phyloP scores from a whole-genome alignment of 208 protist genomes.

The Zelonia costaricensis region DNA sequence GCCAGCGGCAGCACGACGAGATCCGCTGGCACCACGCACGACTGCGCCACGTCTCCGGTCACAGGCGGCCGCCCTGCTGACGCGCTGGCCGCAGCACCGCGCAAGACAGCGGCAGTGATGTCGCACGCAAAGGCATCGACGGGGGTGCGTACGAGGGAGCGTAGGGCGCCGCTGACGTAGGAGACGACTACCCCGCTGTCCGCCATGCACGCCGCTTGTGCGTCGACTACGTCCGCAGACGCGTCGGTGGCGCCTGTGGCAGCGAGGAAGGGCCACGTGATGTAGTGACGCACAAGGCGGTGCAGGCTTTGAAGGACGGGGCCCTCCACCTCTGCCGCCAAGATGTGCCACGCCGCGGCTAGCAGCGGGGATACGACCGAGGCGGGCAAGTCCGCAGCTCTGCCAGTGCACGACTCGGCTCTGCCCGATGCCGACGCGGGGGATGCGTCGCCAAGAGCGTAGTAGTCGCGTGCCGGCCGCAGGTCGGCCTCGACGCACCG shows the following conservation, averaged over 20 bases:
- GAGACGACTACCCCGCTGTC: not conserved
- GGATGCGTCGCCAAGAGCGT: not conserved
- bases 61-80: not conserved
- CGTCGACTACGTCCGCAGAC: not conserved
- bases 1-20: constrained; percentile 9
- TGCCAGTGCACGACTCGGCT: too few relatives aligned
- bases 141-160: constrained; percentile 1
- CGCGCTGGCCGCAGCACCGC: not conserved
- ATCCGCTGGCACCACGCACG: constrained; percentile 7
- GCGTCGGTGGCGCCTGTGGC: not conserved
- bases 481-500: constrained; percentile 11
- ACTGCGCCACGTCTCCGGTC: constrained; percentile 4
- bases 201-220: not conserved
- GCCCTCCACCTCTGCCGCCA: constrained; percentile 57
- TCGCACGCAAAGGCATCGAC: constrained; percentile 9
- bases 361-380: constrained; percentile 9
- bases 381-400: not conserved
- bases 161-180: constrained; percentile 1
- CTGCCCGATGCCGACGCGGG: too few relatives aligned
- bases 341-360: constrained; percentile 48
- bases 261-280: constrained; percentile 3
- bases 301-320: constrained; percentile 28
- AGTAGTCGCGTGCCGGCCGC: constrained; percentile 8
- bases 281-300: constrained; percentile 29
- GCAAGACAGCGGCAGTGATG: not conserved